phyloP scores from a whole-genome alignment of 768 basidiomycete genomes.

The Cystofilobasidium macerans region DNA sequence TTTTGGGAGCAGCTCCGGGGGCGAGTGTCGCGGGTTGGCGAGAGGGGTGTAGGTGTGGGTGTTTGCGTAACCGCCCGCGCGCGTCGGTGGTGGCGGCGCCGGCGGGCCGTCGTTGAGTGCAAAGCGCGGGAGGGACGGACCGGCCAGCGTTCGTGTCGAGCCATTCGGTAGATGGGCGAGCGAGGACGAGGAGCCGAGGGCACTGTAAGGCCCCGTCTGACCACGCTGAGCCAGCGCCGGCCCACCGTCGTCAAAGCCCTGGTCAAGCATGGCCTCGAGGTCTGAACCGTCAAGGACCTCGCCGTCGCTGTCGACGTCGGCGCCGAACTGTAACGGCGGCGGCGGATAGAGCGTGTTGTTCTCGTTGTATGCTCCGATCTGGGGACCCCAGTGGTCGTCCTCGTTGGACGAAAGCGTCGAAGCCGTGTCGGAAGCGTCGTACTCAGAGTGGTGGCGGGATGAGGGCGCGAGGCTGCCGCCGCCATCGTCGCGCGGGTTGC shows the following conservation, averaged over 20 bases:
- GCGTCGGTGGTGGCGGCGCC: background rate
- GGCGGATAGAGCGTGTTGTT: conserved; percentile 58
- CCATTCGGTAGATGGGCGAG: background rate
- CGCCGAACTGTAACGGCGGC: conserved; percentile 61
- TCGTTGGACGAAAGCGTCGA: conserved; percentile 48
- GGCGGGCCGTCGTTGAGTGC: conserved; percentile 22
- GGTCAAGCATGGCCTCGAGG: conserved; percentile 83
- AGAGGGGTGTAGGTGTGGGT: conserved; percentile 4
- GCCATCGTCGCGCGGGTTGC: conserved; percentile 45
- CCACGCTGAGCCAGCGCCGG: conserved; percentile 1
- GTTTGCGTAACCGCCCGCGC: conserved; percentile 13
- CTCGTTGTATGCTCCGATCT: conserved; percentile 94
- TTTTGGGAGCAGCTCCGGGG: no score
- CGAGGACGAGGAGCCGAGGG: conserved; percentile 2
- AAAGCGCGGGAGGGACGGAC: conserved; percentile 15
- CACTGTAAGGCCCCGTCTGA: background rate
- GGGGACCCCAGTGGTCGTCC: conserved; percentile 88
- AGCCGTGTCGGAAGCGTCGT: conserved; percentile 43
- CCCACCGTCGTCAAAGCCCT: conserved; percentile 68
- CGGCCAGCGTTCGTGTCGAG: conserved; percentile 1
- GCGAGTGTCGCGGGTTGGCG: background rate
- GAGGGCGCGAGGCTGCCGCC: background rate
- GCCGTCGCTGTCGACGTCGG: conserved; percentile 36
- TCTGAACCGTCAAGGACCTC: conserved; percentile 57
- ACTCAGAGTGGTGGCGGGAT: conserved; percentile 39